A percentile compares a stretch with the other conserved stretches of the same genome.
phyloP scores from a whole-genome alignment of 257 asterid species.

The Solanum stenotomum region DNA sequence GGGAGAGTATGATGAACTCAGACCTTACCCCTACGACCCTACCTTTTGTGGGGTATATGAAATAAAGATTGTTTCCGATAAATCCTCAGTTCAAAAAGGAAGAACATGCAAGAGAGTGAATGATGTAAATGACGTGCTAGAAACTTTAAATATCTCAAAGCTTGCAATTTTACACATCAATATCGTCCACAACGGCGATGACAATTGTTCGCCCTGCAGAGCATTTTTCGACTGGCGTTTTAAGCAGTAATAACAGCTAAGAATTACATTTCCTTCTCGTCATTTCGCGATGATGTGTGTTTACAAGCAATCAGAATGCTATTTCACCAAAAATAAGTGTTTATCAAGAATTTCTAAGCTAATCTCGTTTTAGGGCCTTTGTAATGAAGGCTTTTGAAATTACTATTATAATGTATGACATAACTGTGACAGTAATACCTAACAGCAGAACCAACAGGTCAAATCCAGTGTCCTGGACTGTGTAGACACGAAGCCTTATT shows the following conservation, averaged over 20 bases:
- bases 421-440: conserved; percentile 55
- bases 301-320: neutral
- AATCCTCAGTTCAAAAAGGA: rapidly evolving
- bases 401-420: conserved; percentile 45
- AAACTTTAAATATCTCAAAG: neutral
- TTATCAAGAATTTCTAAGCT: conserved; percentile 7
- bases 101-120: neutral
- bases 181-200: neutral
- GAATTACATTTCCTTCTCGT: neutral
- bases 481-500: conserved; percentile 50
- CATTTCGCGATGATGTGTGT: neutral
- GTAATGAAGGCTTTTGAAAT: conserved; percentile 55
- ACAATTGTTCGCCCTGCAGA: neutral
- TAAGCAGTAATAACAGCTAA: neutral
- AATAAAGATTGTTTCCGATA: neutral
- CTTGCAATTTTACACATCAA: neutral
- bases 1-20: too few relatives aligned
- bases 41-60: rapidly evolving
- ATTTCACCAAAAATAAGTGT: neutral
- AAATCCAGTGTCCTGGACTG: conserved; percentile 42
- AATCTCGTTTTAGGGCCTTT: conserved; percentile 82
- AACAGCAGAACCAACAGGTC: conserved; percentile 50
- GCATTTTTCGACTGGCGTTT: neutral
- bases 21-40: neutral
- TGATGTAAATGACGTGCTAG: neutral